Conservation (phyloP, 176 grass and related monocot genomes). For the Thinopyrum elongatum region DNA sequence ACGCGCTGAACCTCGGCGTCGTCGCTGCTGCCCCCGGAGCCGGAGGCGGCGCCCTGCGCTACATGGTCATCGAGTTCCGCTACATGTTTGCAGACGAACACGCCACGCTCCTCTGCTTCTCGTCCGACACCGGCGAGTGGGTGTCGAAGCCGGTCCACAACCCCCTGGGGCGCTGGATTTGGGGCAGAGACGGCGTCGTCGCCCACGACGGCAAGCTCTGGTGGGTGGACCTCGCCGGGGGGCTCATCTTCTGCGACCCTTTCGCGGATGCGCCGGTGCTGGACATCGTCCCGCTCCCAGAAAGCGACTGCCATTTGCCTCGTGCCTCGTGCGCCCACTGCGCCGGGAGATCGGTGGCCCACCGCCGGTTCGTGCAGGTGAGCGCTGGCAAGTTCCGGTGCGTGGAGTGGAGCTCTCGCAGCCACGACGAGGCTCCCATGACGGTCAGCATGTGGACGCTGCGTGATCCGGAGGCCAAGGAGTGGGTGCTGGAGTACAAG, state of each 20-base stretch:
- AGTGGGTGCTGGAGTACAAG: neutral
- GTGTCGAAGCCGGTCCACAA: neutral
- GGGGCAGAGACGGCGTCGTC: neutral
- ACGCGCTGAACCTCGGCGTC: neutral
- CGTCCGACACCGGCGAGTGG: slow-evolving; percentile 4
- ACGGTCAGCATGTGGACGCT: slow-evolving; percentile 9
- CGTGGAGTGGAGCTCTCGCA: neutral
- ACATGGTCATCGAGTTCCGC: slow-evolving; percentile 12
- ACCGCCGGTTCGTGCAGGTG: neutral
- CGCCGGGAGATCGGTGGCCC: neutral
- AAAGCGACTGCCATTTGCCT: neutral
- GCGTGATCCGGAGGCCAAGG: neutral
- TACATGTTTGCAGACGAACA: neutral
- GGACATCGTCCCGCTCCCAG: neutral
- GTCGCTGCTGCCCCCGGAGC: neutral
- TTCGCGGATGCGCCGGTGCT: neutral
- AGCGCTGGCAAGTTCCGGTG: slow-evolving; percentile 1
- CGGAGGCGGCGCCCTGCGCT: neutral
- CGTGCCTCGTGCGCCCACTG: neutral
- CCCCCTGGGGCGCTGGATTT: neutral
- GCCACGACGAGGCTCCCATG: neutral
- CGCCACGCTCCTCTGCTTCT: slow-evolving; percentile 12
- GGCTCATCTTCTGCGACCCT: slow-evolving; percentile 1
- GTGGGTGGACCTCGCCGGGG: slow-evolving; percentile 10
- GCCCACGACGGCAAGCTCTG: neutral